These are phyloP conservation scores for Aspergillus cavernicola DNA, from an alignment of 495 filamentous ascomycete species.

Conservation along the genomic window DNA sequence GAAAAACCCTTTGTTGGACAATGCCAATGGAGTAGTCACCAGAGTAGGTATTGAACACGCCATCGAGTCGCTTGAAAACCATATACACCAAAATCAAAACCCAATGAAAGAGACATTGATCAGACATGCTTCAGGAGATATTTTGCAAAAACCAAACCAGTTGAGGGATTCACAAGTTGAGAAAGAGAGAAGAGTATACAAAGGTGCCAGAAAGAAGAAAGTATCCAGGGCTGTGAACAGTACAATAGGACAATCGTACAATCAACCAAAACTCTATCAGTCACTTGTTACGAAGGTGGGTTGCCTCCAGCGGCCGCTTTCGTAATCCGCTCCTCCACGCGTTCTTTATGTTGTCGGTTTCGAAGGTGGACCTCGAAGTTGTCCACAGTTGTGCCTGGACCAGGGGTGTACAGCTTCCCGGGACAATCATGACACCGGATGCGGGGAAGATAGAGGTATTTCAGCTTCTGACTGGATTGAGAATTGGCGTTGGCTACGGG, in stretches of 20 bases:
- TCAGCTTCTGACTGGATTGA: constrained; percentile 47
- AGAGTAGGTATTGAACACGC: constrained; percentile 17
- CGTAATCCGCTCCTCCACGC: constrained; percentile 56
- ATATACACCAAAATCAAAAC: constrained; percentile 17
- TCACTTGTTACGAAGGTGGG: constrained; percentile 15
- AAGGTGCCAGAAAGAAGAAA: constrained; percentile 1
- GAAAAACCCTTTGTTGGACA: no score
- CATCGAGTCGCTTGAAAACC: constrained; percentile 18
- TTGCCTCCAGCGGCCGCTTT: constrained; percentile 15
- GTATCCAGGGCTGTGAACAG: not conserved
- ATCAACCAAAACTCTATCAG: constrained; percentile 7
- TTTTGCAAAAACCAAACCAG: not conserved
- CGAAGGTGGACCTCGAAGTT: constrained; percentile 90
- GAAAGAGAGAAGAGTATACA: constrained; percentile 11
- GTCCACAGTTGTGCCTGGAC: constrained; percentile 75
- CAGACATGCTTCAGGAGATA: not conserved
- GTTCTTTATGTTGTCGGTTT: constrained; percentile 72
- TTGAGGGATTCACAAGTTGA: not conserved
- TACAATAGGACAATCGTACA: no score
- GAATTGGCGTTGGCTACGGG: constrained; percentile 48
- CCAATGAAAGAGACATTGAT: not conserved
- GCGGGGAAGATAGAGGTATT: constrained; percentile 74
- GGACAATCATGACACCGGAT: constrained; percentile 90
- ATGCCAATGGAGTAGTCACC: constrained; percentile 1
- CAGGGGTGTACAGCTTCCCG: constrained; percentile 86